Conservation (phyloP, 305 asterid species). For the Caryopteris hybrid region DNA sequence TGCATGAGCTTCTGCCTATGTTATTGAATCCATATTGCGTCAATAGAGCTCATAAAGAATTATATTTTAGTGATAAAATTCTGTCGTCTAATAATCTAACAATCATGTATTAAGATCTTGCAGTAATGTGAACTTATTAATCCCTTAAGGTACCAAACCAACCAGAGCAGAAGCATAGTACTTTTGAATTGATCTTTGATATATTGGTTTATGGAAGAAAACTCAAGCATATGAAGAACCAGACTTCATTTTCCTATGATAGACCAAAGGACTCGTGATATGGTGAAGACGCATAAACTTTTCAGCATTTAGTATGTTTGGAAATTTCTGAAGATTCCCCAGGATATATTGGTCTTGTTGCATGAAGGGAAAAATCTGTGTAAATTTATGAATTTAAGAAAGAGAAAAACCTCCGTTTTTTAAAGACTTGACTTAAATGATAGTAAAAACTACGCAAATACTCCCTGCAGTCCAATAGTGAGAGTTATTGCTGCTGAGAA, state of each 20-base stretch:
- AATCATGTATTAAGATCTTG: neutral
- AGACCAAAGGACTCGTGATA: neutral
- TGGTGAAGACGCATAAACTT: neutral
- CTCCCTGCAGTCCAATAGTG: neutral
- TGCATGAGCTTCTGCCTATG: no score
- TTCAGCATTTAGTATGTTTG: neutral
- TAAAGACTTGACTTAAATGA: neutral
- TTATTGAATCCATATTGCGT: no score
- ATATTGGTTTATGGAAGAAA: neutral
- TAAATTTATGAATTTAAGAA: neutral
- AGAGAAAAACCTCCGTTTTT: neutral
- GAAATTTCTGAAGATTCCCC: neutral
- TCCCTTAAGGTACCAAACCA: neutral
- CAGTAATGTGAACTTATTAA: neutral
- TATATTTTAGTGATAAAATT: neutral
- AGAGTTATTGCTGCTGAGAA: constrained; percentile 1
- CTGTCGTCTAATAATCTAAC: neutral
- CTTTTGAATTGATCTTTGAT: neutral
- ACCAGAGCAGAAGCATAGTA: neutral
- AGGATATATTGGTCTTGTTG: neutral
- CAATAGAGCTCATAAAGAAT: neutral
- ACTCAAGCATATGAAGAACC: neutral
- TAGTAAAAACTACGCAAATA: neutral
- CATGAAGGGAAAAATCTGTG: neutral
- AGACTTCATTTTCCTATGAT: neutral